Conservation (phyloP, 225 moss, liverwort and hornwort genomes). For the Rhytidiadelphus loreus region DNA sequence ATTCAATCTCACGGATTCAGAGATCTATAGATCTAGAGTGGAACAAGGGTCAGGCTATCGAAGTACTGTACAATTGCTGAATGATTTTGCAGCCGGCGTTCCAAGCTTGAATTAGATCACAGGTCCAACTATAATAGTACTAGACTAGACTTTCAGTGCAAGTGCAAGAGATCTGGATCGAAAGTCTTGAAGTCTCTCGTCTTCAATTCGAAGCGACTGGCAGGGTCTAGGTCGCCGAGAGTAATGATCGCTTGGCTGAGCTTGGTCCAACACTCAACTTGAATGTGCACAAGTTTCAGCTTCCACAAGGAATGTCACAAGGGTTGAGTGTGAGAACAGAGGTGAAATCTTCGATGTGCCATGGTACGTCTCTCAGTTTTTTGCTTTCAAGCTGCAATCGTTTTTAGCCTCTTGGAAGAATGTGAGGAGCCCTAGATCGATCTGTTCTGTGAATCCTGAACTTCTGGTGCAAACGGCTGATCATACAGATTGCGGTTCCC, state of each 20-base stretch:
- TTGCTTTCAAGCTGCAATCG: background rate
- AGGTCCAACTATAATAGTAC: background rate
- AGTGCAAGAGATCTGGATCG: background rate
- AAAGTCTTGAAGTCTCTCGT: background rate
- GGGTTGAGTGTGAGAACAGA: background rate
- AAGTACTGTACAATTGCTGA: background rate
- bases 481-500: background rate
- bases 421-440: background rate
- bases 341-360: background rate
- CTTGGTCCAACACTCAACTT: background rate
- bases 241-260: background rate
- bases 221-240: background rate
- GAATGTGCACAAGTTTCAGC: background rate
- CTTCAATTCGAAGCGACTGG: background rate
- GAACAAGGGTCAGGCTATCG: background rate
- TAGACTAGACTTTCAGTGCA: background rate
- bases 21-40: background rate
- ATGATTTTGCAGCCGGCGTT: background rate
- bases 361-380: background rate
- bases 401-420: background rate
- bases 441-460: background rate
- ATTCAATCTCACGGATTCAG: background rate
- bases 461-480: background rate
- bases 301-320: background rate
- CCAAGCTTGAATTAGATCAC: background rate